Evolutionary conservation across 164 flowering plant genomes (phyloP).

Genomic region (Aristolochia fimbriata): DNA sequence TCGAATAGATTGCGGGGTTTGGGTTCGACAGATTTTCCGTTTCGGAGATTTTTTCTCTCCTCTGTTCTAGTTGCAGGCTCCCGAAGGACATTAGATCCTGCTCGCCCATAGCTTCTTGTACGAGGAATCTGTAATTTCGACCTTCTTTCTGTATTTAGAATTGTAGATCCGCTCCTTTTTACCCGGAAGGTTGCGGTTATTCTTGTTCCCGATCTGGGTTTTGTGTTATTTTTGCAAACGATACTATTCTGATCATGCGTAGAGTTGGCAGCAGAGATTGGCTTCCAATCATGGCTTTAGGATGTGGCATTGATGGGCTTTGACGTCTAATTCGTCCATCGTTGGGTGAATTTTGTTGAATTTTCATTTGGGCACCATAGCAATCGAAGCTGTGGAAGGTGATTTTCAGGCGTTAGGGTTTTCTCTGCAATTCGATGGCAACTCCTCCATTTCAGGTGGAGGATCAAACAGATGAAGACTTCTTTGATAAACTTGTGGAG

Average conservation of each 20-base stretch:
- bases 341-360: constrained; percentile 2
- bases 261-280: too few relatives aligned
- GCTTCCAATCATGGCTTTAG: neutral
- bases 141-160: constrained; percentile 4
- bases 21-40: neutral
- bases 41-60: constrained; percentile 1
- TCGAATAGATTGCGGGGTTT: neutral
- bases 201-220: constrained; percentile 2
- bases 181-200: constrained; percentile 1
- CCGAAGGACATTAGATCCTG: constrained; percentile 28
- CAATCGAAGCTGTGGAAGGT: constrained; percentile 1
- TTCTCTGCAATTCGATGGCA: constrained; percentile 20
- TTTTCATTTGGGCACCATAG: neutral
- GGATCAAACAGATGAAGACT: constrained; percentile 53
- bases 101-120: neutral
- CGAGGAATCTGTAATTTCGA: neutral
- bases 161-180: constrained; percentile 4
- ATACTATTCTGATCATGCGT: neutral
- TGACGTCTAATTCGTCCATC: neutral
- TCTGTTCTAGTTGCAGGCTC: constrained; percentile 5
- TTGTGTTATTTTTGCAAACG: neutral
- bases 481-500: constrained; percentile 44
- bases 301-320: neutral
- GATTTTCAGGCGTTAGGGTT: constrained; percentile 4
- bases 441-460: constrained; percentile 35